Evolutionary conservation across 208 protist genomes (phyloP), one percentile per base, ranked within the genome.

Genomic region (Novymonas esmeraldas): DNA sequence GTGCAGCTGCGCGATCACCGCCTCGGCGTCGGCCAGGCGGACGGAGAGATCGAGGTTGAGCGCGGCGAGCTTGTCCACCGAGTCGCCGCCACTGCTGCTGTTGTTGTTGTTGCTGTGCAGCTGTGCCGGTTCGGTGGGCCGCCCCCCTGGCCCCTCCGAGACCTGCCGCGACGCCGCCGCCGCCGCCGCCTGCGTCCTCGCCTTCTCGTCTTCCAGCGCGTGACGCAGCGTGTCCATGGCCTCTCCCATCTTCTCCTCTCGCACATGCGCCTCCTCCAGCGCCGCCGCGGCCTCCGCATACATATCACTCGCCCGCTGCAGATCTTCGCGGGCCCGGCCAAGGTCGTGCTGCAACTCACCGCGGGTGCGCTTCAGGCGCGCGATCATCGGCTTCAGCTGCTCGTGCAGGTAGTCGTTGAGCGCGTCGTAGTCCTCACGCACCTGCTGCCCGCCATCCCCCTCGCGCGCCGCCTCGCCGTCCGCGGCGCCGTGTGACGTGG

Each of bases 181-280:
- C 29, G 26, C 50, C 14, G 50, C 42, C n/a, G 45, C 31, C 33
- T 71, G 56, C n/a, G 42, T 46, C 50, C 55, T 57, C 49, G 24
- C 5, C 55, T 74, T 41, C 57, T 81, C 70, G 6, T 59, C 56
- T 50, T 76, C 64, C 2, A 84, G 57, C n/a, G 62, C 70, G 39
- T 57, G 49, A 5, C 36, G 62, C 13, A 87, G 61, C 14, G 73
- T 56, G 51, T 76, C 71, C 51, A 87, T 66, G 34, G 81, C 67
- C 38, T 80, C 77, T 6, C 63, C 56, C 64, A 81, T 78, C 56
- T 87, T 87, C 55, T 79, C 66, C 44, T 76, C 74, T 6, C 78
- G 73, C 51, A 75, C 59, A 13, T 39, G 62, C 6, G 65, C 66
- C 36, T 76, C 72, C 50, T 85, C 56, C n/a, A 78, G 46, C 0